Base-by-base conservation (phyloP, 257 asterid genomes). In the Perilla frutescens region DNA sequence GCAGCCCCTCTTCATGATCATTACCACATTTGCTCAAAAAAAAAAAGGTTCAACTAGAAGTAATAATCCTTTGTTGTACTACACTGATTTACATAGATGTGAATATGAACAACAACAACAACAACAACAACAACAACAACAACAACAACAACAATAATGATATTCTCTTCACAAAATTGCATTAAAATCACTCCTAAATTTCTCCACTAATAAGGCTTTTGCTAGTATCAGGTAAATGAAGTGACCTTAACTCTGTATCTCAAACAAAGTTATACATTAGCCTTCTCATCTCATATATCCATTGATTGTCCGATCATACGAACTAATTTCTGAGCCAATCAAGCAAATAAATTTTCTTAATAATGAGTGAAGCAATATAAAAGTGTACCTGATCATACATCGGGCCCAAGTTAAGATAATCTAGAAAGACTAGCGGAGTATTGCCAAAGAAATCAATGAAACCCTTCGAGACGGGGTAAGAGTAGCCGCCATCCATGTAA, bases 311-410 rank as follows among this genome's bases (percentile, higher is more conserved):
- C n/a, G 51, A 44, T 44, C 64, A 43, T 44, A 71, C 72, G 40
- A 58, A 59, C 31, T 15, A 64, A 62, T 45, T 36, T 26, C 44
- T 31, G 14, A 54, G 54, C 8, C 10, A 51, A 44, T 15, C 7
- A 7, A 13, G 5, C 26, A 5, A 34, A 7, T 10, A 73, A 5
- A 10, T 26, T 39, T 7, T 47, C 4, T 72, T 36, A 32, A 45
- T 10, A 72, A 57, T 60, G 64, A 61, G 9, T 37, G 31, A 6
- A 29, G 14, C 65, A 74, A 34, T 50, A 14, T 4, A 57, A 32
- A 68, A 15, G 55, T 55, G 43, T 47, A 88, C 96, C 92, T 87
- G 96, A 76, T 84, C 74, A 68, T 78, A 89, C 83, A 85, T 74
- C 62, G 68, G 82, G 44, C 79, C 84, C 77, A 84, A 81, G 69